Percentiles rank a stretch among this genome's conserved stretches.
phyloP scores from a whole-genome alignment of 768 basidiomycete genomes.

The Calocybe gangraenosa region DNA sequence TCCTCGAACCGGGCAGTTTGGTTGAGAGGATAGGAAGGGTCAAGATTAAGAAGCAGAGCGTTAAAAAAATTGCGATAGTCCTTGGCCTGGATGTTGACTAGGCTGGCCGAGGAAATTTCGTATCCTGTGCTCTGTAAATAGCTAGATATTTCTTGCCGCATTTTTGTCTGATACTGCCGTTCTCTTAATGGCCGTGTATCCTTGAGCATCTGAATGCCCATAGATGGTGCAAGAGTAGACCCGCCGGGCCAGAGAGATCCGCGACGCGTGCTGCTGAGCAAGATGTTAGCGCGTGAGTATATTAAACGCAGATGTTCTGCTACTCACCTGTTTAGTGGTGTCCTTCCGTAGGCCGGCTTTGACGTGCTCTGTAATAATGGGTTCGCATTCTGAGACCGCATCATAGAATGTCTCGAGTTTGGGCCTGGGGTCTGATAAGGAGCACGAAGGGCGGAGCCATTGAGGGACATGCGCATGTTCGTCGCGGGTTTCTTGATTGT shows the following conservation, averaged over 20 bases:
- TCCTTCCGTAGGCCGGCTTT: conserved; percentile 65
- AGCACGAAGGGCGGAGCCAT: conserved; percentile 67
- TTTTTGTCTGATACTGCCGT: conserved; percentile 63
- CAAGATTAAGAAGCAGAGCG: conserved; percentile 66
- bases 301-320: neutral
- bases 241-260: conserved; percentile 72
- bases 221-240: conserved; percentile 40
- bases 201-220: conserved; percentile 54
- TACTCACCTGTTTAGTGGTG: conserved; percentile 70
- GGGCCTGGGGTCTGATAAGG: conserved; percentile 39
- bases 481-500: conserved; percentile 65
- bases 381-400: conserved; percentile 66
- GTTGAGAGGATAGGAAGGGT: conserved; percentile 61
- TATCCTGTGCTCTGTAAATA: conserved; percentile 67
- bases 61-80: conserved; percentile 86
- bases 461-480: conserved; percentile 64
- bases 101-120: conserved; percentile 58
- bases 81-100: conserved; percentile 78
- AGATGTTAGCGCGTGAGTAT: conserved; percentile 1
- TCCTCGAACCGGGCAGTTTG: conserved; percentile 63
- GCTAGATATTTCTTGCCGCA: conserved; percentile 70
- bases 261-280: conserved; percentile 60
- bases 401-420: conserved; percentile 65
- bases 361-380: conserved; percentile 65
- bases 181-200: conserved; percentile 82